A percentile compares a stretch with the other conserved stretches of the same genome.
phyloP scores from a whole-genome alignment of 2,329 filamentous ascomycete species.

The Arthrobotrys entomopaga region DNA sequence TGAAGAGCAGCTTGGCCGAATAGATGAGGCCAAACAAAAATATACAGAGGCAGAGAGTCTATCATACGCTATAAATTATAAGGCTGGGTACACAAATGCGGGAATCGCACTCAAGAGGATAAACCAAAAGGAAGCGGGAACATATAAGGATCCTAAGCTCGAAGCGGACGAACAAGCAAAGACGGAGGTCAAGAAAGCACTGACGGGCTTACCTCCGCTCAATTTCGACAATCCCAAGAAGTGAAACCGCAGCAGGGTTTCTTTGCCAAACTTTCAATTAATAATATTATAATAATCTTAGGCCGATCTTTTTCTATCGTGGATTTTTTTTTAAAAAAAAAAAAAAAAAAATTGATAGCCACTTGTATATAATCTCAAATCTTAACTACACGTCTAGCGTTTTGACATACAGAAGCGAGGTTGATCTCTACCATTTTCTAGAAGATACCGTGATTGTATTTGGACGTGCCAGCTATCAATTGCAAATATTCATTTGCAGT shows the following conservation, averaged over 20 bases:
- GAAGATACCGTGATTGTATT: no score
- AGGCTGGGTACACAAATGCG: constrained; percentile 41
- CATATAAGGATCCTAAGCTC: constrained; percentile 17
- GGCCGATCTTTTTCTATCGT: neutral
- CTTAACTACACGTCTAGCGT: no score
- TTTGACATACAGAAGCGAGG: no score
- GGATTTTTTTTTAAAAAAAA: no score
- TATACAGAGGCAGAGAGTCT: constrained; percentile 76
- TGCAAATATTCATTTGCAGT: no score
- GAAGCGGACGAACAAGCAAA: constrained; percentile 20
- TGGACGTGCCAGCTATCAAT: no score
- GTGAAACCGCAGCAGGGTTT: neutral
- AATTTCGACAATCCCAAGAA: constrained; percentile 4
- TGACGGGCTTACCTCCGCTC: constrained; percentile 18
- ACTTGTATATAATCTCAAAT: no score
- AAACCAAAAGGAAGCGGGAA: constrained; percentile 31
- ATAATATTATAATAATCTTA: neutral
- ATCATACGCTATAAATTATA: constrained; percentile 63
- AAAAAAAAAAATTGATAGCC: no score
- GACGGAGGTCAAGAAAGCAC: neutral
- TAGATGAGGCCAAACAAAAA: constrained; percentile 72
- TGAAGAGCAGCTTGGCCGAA: constrained; percentile 76
- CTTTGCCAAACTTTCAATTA: no score
- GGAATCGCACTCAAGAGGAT: constrained; percentile 29
- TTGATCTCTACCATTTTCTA: no score